These are phyloP conservation scores for Chlamydomonas sphaeroides DNA, from an alignment of 139 green algal species.

Conservation along the genomic window DNA sequence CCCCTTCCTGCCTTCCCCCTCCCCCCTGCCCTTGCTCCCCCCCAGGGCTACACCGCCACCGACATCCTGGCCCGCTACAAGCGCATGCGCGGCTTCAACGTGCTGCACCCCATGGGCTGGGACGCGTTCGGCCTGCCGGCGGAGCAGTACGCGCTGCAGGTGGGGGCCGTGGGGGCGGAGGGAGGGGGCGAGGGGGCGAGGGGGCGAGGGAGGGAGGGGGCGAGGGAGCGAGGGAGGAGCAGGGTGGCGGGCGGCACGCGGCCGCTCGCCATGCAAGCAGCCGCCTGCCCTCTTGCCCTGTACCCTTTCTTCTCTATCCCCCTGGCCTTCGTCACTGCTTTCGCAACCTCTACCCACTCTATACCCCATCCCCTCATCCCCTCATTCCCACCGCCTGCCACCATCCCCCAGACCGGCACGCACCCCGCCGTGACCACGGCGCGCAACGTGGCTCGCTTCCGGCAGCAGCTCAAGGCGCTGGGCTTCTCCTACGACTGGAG, in stretches of 20 bases:
- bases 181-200: background rate
- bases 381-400: too few species aligned
- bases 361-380: too few species aligned
- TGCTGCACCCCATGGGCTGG: slow-evolving; percentile 99
- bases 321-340: too few species aligned
- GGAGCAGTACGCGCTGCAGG: slow-evolving; percentile 97
- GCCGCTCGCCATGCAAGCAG: too few species aligned
- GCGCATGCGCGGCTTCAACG: slow-evolving; percentile 95
- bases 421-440: slow-evolving; percentile 92
- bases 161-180: background rate
- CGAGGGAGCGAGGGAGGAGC: background rate
- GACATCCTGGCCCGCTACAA: slow-evolving; percentile 98
- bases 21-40: too few species aligned
- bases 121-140: slow-evolving; percentile 98
- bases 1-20: too few species aligned
- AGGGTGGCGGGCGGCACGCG: background rate
- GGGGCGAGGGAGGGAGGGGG: background rate
- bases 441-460: slow-evolving; percentile 92
- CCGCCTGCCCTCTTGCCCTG: too few species aligned
- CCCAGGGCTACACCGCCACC: slow-evolving; percentile 93
- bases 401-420: slow-evolving; percentile 91
- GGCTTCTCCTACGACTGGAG: slow-evolving; percentile 98
- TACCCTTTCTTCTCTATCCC: too few species aligned
- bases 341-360: too few species aligned
- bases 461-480: slow-evolving; percentile 92